Base-by-base conservation (phyloP, 1,284 basidiomycete genomes). In the Earliella scabrosa region DNA sequence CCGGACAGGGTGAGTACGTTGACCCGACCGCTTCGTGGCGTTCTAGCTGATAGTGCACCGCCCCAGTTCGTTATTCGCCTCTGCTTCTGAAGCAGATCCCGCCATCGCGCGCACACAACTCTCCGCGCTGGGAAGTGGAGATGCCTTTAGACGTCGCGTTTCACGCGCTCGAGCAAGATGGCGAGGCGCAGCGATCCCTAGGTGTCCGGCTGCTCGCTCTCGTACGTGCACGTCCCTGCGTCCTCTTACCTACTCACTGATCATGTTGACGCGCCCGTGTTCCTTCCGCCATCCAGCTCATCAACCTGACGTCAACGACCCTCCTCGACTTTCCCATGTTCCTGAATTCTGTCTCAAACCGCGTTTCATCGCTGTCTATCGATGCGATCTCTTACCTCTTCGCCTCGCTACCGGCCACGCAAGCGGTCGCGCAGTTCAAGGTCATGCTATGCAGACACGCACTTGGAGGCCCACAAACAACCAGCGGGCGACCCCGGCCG, bases 51-150 rank as follows among this genome's bases (percentile, higher is more conserved):
- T 27, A 41, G 20, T 23, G 34, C 6, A 31, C 32, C 38, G 44
- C 41, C 36, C 27, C 59, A 90, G 87, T 71, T 43, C 76, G 69
- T 45, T 77, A 83, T 65, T 90, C 88, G 3, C 75, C 77, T 4
- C 75, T 87, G 26, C 73, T 90, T 35, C 69, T 90, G 26, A 75
- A 76, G n/a, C 87, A 90, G 66, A 80, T 91, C n/a, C 85, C 87
- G 27, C 73, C 76, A 1, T 76, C 83, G n/a, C 76, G 82, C 59
- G 72, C 75, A 48, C 77, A 75, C 44, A 66, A 67, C 31, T 75
- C 74, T 26, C 71, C 77, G 9, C 77, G 85, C 63, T 87, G 83
- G 81, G 85, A 88, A 39, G 75, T 78, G 10, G 80, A 80, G 40
- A 73, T 75, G 38, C 81, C 83, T 3, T 70, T 90, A 18, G 80